phyloP scores from a whole-genome alignment of 768 basidiomycete genomes.

The Termitomyces sp. region DNA sequence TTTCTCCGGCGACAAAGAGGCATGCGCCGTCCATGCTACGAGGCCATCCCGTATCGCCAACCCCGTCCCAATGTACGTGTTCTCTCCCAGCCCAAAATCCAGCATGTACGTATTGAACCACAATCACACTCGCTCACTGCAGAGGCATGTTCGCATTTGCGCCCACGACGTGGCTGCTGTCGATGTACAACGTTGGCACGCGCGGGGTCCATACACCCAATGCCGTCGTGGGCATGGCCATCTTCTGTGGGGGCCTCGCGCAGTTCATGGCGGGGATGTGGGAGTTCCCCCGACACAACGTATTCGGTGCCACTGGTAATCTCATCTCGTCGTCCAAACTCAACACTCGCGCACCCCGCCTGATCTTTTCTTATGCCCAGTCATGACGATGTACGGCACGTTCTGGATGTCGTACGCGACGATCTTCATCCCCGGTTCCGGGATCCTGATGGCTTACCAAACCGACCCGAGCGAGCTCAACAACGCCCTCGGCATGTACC shows the following conservation, averaged over 20 bases:
- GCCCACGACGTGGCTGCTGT: constrained; percentile 61
- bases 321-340: neutral
- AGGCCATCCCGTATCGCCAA: too few species aligned
- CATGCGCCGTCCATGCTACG: too few species aligned
- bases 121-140: neutral
- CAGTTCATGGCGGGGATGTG: constrained; percentile 83
- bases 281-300: constrained; percentile 58
- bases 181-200: constrained; percentile 56
- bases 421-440: constrained; percentile 59
- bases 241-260: constrained; percentile 66
- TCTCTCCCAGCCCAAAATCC: too few species aligned
- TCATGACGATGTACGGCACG: constrained; percentile 66
- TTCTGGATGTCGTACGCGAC: constrained; percentile 80
- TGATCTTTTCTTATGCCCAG: constrained; percentile 23
- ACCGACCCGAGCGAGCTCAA: constrained; percentile 27
- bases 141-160: constrained; percentile 33
- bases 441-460: constrained; percentile 47
- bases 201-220: constrained; percentile 48
- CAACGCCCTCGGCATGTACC: constrained; percentile 62
- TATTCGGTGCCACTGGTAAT: constrained; percentile 60
- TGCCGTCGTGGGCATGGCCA: constrained; percentile 69
- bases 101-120: too few species aligned
- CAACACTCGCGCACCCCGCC: too few species aligned
- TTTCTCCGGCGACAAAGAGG: too few species aligned
- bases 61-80: too few species aligned